phyloP scores from a whole-genome alignment of 768 basidiomycete genomes.

The Trametes coccinea region DNA sequence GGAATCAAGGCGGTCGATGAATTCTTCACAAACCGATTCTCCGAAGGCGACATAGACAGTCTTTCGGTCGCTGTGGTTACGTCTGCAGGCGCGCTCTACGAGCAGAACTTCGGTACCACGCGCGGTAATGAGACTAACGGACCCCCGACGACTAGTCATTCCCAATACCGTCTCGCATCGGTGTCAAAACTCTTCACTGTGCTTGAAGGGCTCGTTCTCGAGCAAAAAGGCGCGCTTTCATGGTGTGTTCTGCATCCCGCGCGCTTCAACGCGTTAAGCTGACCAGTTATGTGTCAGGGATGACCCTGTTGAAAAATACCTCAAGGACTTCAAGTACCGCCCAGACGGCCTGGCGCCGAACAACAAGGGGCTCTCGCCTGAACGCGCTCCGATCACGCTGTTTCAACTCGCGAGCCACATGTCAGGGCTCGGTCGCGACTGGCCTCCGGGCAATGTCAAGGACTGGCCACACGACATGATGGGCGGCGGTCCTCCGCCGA shows the following conservation, averaged over 20 bases:
- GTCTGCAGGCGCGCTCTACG: slow-evolving; percentile 45
- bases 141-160: slow-evolving; percentile 34
- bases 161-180: slow-evolving; percentile 53
- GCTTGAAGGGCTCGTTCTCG: slow-evolving; percentile 49
- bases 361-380: neutral
- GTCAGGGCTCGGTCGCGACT: slow-evolving; percentile 39
- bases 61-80: slow-evolving; percentile 51
- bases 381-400: slow-evolving; percentile 26
- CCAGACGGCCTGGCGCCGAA: slow-evolving; percentile 22
- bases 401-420: slow-evolving; percentile 33
- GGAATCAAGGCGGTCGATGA: slow-evolving; percentile 16
- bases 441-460: slow-evolving; percentile 36
- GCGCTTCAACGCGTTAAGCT: neutral
- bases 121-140: slow-evolving; percentile 13
- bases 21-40: slow-evolving; percentile 19
- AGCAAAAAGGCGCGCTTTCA: slow-evolving; percentile 41
- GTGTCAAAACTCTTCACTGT: slow-evolving; percentile 53
- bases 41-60: slow-evolving; percentile 45
- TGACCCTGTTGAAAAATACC: slow-evolving; percentile 48
- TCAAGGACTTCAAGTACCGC: slow-evolving; percentile 40
- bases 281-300: slow-evolving; percentile 39
- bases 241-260: slow-evolving; percentile 25
- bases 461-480: slow-evolving; percentile 43
- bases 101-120: slow-evolving; percentile 42
- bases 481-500: slow-evolving; percentile 32